A percentile compares a stretch with the other conserved stretches of the same genome.
phyloP scores from a whole-genome alignment of 768 basidiomycete species.

The Chalciporus sphaerocephalus region DNA sequence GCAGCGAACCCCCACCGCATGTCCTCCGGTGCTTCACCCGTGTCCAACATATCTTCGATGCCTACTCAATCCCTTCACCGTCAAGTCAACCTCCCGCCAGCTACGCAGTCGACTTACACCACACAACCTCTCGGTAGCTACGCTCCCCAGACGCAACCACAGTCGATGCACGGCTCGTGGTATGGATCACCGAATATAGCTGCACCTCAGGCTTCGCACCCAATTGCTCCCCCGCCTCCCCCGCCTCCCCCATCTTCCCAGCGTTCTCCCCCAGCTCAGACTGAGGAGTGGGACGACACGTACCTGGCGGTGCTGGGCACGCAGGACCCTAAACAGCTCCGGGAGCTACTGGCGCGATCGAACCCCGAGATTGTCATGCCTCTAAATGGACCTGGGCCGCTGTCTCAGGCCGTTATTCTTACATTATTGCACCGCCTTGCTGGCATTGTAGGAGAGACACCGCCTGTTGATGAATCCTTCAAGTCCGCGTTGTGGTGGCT shows the following conservation, averaged over 20 bases:
- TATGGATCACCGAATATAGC: conserved; percentile 57
- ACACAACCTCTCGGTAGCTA: conserved; percentile 33
- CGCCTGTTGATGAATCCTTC: conserved; percentile 76
- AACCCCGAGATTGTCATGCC: conserved; percentile 82
- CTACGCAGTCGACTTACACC: conserved; percentile 34
- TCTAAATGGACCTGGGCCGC: conserved; percentile 57
- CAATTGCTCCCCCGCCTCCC: conserved; percentile 61
- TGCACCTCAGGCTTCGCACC: conserved; percentile 80
- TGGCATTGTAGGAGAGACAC: conserved; percentile 66
- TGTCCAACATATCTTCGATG: conserved; percentile 36
- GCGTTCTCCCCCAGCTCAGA: conserved; percentile 50
- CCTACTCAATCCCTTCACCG: conserved; percentile 33
- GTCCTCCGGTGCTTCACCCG: conserved; percentile 31
- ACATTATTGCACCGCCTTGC: conserved; percentile 79
- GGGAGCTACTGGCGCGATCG: conserved; percentile 66
- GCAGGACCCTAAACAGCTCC: conserved; percentile 70
- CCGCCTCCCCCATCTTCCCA: conserved; percentile 38
- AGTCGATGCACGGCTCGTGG: conserved; percentile 44
- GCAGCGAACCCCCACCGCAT: conserved; percentile 35
- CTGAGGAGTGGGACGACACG: conserved; percentile 82
- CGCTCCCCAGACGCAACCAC: conserved; percentile 31
- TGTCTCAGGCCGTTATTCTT: conserved; percentile 81
- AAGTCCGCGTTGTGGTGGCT: conserved; percentile 86
- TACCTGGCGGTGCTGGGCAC: conserved; percentile 74
- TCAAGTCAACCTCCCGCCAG: conserved; percentile 32